A percentile compares a stretch with the other conserved stretches of the same genome.
Conservation (phyloP, 371 early-diverging fungal species). For the Lichtheimia ramosa region DNA sequence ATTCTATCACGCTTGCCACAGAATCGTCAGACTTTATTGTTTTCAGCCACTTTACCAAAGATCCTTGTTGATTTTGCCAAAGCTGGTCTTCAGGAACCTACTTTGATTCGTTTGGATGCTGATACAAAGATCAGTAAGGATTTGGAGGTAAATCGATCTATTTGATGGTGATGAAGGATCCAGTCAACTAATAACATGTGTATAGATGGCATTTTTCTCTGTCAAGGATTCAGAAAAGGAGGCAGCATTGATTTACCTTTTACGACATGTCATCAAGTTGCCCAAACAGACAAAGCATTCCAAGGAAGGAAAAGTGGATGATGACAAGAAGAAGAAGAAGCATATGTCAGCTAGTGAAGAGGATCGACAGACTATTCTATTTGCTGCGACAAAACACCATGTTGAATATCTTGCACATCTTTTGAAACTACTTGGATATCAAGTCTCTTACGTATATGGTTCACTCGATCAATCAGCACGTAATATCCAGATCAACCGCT, state of each 20-base stretch:
- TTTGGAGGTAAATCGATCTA: constrained; percentile 70
- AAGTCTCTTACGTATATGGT: constrained; percentile 89
- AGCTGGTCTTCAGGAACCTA: constrained; percentile 93
- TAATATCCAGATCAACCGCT: constrained; percentile 80
- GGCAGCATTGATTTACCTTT: constrained; percentile 81
- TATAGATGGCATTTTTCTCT: constrained; percentile 81
- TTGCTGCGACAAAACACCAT: constrained; percentile 95
- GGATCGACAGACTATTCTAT: constrained; percentile 85
- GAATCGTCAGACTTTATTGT: constrained; percentile 87
- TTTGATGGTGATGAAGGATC: background rate
- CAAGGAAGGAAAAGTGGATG: constrained; percentile 8
- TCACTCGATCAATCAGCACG: constrained; percentile 93
- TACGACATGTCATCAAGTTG: constrained; percentile 76
- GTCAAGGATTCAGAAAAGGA: constrained; percentile 88
- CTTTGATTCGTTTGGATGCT: constrained; percentile 88
- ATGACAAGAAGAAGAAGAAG: constrained; percentile 46
- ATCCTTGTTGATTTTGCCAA: constrained; percentile 93
- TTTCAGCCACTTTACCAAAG: constrained; percentile 95
- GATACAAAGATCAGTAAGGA: constrained; percentile 93
- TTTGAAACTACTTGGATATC: constrained; percentile 69
- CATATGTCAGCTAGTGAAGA: constrained; percentile 43
- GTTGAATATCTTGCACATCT: constrained; percentile 90
- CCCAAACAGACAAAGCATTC: constrained; percentile 52
- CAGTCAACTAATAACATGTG: no score
- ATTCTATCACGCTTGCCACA: constrained; percentile 84